phyloP scores from a whole-genome alignment of 176 grass and related monocot species.

The Triticum timopheevii region DNA sequence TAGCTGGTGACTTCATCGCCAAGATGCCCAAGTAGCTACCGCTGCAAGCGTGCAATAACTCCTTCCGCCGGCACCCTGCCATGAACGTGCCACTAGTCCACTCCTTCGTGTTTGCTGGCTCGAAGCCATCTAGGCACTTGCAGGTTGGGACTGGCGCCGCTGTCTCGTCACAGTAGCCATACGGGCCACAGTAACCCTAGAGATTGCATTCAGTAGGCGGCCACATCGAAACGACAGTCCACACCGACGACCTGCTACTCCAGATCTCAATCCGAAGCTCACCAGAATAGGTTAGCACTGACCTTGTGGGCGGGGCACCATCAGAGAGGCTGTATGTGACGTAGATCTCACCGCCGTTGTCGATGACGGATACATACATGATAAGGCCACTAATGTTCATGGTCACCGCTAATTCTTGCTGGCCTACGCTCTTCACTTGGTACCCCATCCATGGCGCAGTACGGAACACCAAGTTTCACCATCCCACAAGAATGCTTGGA shows the following conservation, averaged over 20 bases:
- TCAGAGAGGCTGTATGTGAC: constrained; percentile 6
- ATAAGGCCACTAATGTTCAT: too few relatives aligned
- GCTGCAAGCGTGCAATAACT: not conserved
- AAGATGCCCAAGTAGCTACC: not conserved
- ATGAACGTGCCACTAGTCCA: constrained; percentile 19
- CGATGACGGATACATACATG: not conserved
- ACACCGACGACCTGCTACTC: not conserved
- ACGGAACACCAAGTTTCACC: not conserved
- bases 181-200: constrained; percentile 32
- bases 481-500: not conserved
- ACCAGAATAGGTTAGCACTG: constrained; percentile 13
- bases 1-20: not conserved
- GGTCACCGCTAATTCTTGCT: too few relatives aligned
- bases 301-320: not conserved
- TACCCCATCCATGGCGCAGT: constrained; percentile 34
- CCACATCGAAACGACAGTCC: not conserved
- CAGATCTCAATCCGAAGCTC: not conserved
- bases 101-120: not conserved
- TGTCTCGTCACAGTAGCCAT: constrained; percentile 38
- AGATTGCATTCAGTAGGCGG: not conserved
- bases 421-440: not conserved
- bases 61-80: constrained; percentile 17
- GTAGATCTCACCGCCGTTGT: not conserved
- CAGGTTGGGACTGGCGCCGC: constrained; percentile 3
- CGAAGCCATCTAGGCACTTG: constrained; percentile 43